Conservation (phyloP, 257 asterid species). For the Forsythia viridissima region DNA sequence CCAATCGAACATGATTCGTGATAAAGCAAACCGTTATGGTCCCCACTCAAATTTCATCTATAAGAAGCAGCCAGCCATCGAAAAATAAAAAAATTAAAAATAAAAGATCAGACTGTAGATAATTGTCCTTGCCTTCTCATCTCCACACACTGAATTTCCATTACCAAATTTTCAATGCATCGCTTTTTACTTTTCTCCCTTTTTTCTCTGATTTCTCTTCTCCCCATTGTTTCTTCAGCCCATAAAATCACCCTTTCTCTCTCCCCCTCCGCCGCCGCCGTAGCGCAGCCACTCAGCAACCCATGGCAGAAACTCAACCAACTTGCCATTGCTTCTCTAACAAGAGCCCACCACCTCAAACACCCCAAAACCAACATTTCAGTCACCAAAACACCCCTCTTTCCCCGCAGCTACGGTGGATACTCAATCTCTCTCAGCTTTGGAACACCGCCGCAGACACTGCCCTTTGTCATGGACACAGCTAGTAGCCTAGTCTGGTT, state of each 20-base stretch:
- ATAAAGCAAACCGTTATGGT: background rate
- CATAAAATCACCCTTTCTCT: constrained; percentile 35
- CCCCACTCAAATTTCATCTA: background rate
- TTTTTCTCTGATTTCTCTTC: constrained; percentile 1
- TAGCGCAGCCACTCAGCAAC: constrained; percentile 23
- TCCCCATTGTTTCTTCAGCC: constrained; percentile 26
- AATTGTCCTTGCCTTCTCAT: background rate
- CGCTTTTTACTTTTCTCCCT: constrained; percentile 5
- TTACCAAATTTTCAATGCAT: background rate
- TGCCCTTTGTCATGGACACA: constrained; percentile 60
- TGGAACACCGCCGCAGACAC: constrained; percentile 61
- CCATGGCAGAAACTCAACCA: constrained; percentile 47
- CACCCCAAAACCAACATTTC: constrained; percentile 29
- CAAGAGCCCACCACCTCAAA: constrained; percentile 55
- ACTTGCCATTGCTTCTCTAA: constrained; percentile 47
- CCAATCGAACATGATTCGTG: constrained; percentile 19
- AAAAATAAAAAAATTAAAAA: background rate
- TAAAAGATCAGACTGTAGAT: background rate
- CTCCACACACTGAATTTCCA: constrained; percentile 13
- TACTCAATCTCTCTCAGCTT: constrained; percentile 47
- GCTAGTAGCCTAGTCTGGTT: constrained; percentile 62
- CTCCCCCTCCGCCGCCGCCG: constrained; percentile 31
- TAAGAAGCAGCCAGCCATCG: background rate
- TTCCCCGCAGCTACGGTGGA: constrained; percentile 49
- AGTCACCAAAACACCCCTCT: constrained; percentile 31